Conservation (phyloP, 1,139 yeast genomes). For the Suhomyces wounanorum region DNA sequence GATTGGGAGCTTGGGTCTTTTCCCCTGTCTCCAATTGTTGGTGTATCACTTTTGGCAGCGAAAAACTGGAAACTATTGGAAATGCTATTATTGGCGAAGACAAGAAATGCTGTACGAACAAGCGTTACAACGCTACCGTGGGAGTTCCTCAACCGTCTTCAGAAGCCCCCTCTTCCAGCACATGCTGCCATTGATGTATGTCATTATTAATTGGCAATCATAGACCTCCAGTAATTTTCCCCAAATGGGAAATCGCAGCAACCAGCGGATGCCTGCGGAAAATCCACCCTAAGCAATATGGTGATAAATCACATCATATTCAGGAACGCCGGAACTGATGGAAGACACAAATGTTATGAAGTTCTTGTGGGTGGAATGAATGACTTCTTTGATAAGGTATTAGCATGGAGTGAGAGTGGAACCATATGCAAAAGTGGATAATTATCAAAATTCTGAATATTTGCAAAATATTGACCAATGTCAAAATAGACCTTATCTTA, state of each 20-base stretch:
- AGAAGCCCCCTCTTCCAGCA: no score
- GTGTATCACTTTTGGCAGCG: not conserved
- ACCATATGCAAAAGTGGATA: no score
- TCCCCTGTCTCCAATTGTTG: not conserved
- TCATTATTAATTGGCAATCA: not conserved
- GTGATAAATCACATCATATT: not conserved
- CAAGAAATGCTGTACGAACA: not conserved
- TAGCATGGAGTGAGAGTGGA: no score
- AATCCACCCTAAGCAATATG: not conserved
- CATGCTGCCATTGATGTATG: no score
- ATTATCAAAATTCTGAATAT: no score
- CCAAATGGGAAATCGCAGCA: not conserved
- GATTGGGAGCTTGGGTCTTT: not conserved
- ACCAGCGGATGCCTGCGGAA: not conserved
- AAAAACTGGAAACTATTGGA: not conserved
- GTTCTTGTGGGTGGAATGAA: no score
- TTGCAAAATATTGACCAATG: no score
- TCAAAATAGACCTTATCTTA: no score
- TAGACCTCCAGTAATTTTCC: not conserved
- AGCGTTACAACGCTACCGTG: no score
- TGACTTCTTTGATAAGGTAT: no score
- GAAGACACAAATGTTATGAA: not conserved
- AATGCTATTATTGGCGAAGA: not conserved
- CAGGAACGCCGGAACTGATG: not conserved
- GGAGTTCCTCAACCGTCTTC: no score